Base-by-base conservation (phyloP, 257 asterid species). In the Anisodus acutangulus region DNA sequence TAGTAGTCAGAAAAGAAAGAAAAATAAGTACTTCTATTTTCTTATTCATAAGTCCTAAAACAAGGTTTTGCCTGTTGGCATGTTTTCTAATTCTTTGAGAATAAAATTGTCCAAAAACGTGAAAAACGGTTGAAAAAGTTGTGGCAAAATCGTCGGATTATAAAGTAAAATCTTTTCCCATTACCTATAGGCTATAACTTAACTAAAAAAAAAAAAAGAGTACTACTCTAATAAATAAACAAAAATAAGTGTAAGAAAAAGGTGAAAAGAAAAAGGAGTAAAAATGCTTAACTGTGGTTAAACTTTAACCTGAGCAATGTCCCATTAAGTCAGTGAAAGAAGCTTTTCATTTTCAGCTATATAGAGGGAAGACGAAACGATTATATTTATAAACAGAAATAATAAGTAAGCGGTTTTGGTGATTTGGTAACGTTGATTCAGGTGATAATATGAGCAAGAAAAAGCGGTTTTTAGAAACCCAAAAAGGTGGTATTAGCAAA, bases 401-500 rank as follows among this genome's bases (percentile, higher is more conserved):
- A 16, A 39, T 68, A 31, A 78, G 82, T 17, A 80, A 83, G 83
- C 66, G 85, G 37, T 62, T 84, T 80, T 80, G 80, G 88, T 84
- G 88, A 86, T 82, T 90, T 87, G 84, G 87, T 79, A 86, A 88
- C 88, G 89, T 87, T 22, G 60, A 81, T 49, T 81, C 90, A 87
- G 90, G 87, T 85, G 87, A 83, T 62, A 72, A 82, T 45, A 70
- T 22, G 78, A 5, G 6, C 74, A 79, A 68, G 79, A 55, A 64
- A 85, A 81, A 45, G 68, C 47, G 82, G 76, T 80, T 79, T 86
- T 83, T 22, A 15, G 83, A 63, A 82, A 64, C 26, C 84, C 43
- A 53, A 72, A 85, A 76, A 82, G 67, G 85, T 86, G 93, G 93
- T 88, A 55, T 90, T 88, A 87, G 87, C 86, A 83, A 31, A 89